Evolutionary conservation across 345 rosid species (phyloP), one percentile per base, ranked within the genome.

Genomic region (Barbarea vulgaris): DNA sequence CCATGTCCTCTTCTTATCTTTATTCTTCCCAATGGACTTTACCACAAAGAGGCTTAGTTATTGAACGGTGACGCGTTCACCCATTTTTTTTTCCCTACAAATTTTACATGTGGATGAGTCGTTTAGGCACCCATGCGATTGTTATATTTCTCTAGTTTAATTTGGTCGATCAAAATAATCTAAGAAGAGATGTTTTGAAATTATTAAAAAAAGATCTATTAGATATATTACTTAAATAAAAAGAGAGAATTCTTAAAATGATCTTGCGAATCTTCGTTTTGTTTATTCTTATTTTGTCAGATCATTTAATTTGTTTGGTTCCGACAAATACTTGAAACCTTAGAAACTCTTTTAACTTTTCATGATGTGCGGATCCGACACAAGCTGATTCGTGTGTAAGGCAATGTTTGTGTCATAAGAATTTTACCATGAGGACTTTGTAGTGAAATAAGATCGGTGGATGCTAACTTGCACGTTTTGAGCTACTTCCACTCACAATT

Each of bases 401-500:
- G 14, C 7, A 50, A 37, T 73, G 70, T 31, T 28, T 30, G 57
- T 33, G 57, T 74, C 36, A 44, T 55, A 31, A 64, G 19, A 12
- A 30, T 4, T 72, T 70, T 46, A 42, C 36, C 34, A 46, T 59
- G 13, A 47, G n/a, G 34, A 13, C 62, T 28, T 46, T 12, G 50
- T 30, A 18, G 19, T 33, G 41, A 66, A 62, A 57, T 13, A 31
- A 31, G 67, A 62, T 76, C 21, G 57, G 70, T 76, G 56, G 57
- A 52, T 61, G 51, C 57, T 69, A 68, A 69, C 70, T 60, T 69
- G 57, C 74, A 76, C 64, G 70, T 27, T 58, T 55, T 41, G 31
- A 13, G 64, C 47, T 53, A 52, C 33, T 44, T 22, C 11, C 55
- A 58, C 47, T 48, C 62, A 15, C 19, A 59, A 10, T 19, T 6